These are phyloP conservation scores for Lachancea lanzarotensis DNA, from an alignment of 805 yeast species.

Conservation along the genomic window DNA sequence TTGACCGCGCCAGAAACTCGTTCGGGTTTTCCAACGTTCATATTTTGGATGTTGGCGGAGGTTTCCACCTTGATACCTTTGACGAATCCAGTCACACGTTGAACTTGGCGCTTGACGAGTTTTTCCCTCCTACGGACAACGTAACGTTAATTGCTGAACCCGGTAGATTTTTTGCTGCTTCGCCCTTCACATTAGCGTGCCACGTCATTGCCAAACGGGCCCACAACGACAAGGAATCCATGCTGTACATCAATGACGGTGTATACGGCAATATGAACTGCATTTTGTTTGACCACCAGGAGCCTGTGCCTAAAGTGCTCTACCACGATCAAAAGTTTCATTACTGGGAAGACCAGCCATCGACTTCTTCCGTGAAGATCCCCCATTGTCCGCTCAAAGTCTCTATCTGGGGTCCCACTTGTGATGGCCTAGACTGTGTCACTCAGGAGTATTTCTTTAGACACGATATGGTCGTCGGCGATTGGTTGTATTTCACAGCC, in stretches of 20 bases:
- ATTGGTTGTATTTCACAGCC: conserved; percentile 81
- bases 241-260: conserved; percentile 91
- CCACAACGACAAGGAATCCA: conserved; percentile 38
- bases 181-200: conserved; percentile 78
- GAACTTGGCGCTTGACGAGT: conserved; percentile 45
- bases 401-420: conserved; percentile 97
- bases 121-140: conserved; percentile 47
- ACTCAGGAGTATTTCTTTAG: conserved; percentile 46
- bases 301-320: conserved; percentile 62
- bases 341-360: conserved; percentile 31
- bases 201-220: conserved; percentile 80
- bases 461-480: conserved; percentile 68
- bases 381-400: conserved; percentile 33
- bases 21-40: conserved; percentile 42
- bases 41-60: conserved; percentile 88
- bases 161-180: conserved; percentile 82
- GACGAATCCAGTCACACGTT: conserved; percentile 52
- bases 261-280: conserved; percentile 95
- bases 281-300: conserved; percentile 85
- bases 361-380: conserved; percentile 14
- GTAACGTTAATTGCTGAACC: conserved; percentile 78
- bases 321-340: conserved; percentile 45
- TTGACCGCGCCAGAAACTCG: conserved; percentile 46
- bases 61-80: conserved; percentile 65
- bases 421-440: conserved; percentile 92